Percentiles rank a stretch among this genome's conserved stretches.
Evolutionary conservation across 305 asterid species (phyloP).

Genomic region (Fraxinus platypoda): DNA sequence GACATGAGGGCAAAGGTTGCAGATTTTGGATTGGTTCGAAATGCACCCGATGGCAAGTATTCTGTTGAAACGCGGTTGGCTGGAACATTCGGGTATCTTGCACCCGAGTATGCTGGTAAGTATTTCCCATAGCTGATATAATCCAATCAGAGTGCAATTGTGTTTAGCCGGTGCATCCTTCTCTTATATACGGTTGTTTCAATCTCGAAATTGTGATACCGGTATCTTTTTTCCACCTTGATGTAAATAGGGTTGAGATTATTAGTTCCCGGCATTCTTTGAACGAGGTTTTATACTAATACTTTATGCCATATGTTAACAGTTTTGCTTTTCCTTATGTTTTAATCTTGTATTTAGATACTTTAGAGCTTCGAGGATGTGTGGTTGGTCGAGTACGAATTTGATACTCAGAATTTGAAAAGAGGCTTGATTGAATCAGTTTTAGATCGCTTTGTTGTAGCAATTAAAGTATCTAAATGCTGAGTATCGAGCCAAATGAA

Average conservation of each 20-base stretch:
- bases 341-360: neutral
- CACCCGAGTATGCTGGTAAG: conserved; percentile 94
- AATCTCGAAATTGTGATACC: neutral
- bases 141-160: neutral
- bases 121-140: neutral
- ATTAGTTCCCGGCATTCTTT: no score
- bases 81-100: conserved; percentile 92
- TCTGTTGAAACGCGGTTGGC: conserved; percentile 95
- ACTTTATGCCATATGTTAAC: no score
- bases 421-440: neutral
- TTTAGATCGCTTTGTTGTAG: neutral
- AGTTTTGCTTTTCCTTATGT: neutral
- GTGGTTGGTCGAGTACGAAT: neutral
- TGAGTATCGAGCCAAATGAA: no score
- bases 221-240: no score
- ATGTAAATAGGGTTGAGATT: neutral
- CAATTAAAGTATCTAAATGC: neutral
- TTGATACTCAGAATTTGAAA: neutral
- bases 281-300: no score
- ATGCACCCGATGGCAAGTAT: conserved; percentile 89
- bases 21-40: conserved; percentile 84
- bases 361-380: neutral
- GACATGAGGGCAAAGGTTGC: conserved; percentile 98
- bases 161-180: neutral
- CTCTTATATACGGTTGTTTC: neutral